phyloP scores from a whole-genome alignment of 1,284 basidiomycete genomes.

The Microbotryum violaceum region DNA sequence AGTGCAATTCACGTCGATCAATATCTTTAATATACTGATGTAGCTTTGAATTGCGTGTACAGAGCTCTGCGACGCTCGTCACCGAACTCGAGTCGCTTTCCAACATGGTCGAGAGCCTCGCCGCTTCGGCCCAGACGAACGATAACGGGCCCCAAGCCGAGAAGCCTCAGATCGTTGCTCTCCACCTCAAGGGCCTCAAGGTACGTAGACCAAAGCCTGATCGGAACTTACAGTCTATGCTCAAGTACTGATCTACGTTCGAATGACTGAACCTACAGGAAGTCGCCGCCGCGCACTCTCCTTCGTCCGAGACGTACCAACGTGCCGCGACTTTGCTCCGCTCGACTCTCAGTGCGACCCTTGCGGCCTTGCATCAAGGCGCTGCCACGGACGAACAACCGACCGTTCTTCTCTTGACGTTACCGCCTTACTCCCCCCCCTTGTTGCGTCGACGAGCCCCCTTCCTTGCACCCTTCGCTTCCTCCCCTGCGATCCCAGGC shows the following conservation, averaged over 20 bases:
- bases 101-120: slow-evolving; percentile 11
- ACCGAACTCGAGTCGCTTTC: slow-evolving; percentile 14
- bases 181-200: slow-evolving; percentile 26
- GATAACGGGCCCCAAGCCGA: slow-evolving; percentile 5
- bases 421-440: slow-evolving; percentile 13
- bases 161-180: slow-evolving; percentile 7
- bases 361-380: slow-evolving; percentile 3
- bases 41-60: neutral
- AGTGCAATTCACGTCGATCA: neutral
- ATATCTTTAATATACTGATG: neutral
- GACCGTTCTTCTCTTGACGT: slow-evolving; percentile 9
- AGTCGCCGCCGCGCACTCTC: slow-evolving; percentile 10
- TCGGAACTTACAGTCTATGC: neutral
- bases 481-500: neutral
- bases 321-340: slow-evolving; percentile 5
- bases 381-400: neutral
- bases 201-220: slow-evolving; percentile 1
- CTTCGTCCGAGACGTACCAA: slow-evolving; percentile 10
- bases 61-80: slow-evolving; percentile 10
- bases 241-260: neutral
- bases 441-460: slow-evolving; percentile 11
- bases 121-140: neutral
- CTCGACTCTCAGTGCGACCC: slow-evolving; percentile 8
- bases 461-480: slow-evolving; percentile 21
- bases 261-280: neutral